These are phyloP conservation scores for Phytopythium helicoides DNA, from an alignment of 352 stramenopile genomes.

Conservation along the genomic window DNA sequence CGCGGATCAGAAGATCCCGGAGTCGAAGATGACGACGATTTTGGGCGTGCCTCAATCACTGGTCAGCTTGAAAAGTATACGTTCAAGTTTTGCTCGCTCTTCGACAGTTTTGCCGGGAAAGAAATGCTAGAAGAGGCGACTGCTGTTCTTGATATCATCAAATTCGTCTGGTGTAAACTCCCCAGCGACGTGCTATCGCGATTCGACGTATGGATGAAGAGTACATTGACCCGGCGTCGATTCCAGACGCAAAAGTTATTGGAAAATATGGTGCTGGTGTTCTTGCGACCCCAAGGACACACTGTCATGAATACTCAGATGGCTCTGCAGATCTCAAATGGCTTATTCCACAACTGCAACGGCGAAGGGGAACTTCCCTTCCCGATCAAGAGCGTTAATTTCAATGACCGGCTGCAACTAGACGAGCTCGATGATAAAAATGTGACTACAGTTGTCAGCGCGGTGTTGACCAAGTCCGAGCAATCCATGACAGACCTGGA, in stretches of 20 bases:
- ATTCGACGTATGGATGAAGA: slow-evolving; percentile 30
- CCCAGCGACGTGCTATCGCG: slow-evolving; percentile 8
- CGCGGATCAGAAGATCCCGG: slow-evolving; percentile 5
- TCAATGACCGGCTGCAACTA: slow-evolving; percentile 16
- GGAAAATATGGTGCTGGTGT: slow-evolving; percentile 27
- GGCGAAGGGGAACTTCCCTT: slow-evolving; percentile 6
- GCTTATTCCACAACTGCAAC: slow-evolving; percentile 33
- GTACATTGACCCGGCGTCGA: slow-evolving; percentile 9
- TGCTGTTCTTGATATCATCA: slow-evolving; percentile 12
- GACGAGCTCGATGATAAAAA: slow-evolving; percentile 25
- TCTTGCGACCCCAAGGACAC: slow-evolving; percentile 26
- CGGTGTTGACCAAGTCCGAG: slow-evolving; percentile 31
- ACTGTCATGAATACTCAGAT: slow-evolving; percentile 15
- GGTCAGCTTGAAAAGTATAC: slow-evolving; percentile 23
- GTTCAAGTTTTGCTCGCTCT: slow-evolving; percentile 17
- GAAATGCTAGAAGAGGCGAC: slow-evolving; percentile 11
- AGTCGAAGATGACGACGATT: slow-evolving; percentile 15
- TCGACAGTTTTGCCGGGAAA: slow-evolving; percentile 16
- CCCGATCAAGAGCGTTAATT: slow-evolving; percentile 1
- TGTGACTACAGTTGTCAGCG: slow-evolving; percentile 26
- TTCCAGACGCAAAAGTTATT: slow-evolving; percentile 22
- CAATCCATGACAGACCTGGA: slow-evolving; percentile 27
- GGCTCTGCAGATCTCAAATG: slow-evolving; percentile 28
- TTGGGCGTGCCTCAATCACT: slow-evolving; percentile 7
- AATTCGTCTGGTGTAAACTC: slow-evolving; percentile 17